Conservation (phyloP, 1,284 basidiomycete species). For the Sphaerobolus stellatus region DNA sequence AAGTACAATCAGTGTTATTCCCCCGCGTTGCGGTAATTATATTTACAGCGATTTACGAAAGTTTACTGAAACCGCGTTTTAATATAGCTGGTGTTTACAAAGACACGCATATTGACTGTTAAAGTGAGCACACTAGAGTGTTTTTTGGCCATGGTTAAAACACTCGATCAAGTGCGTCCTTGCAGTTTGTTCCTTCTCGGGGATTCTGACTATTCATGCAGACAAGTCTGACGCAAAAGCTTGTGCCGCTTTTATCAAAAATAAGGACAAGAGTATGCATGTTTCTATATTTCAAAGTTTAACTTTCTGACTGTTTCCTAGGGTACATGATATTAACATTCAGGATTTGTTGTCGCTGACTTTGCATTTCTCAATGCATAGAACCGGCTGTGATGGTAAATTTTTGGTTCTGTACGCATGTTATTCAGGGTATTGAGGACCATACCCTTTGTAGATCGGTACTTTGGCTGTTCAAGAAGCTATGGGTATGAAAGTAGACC, state of each 20-base stretch:
- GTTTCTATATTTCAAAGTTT: not conserved
- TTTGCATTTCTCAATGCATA: conserved; percentile 13
- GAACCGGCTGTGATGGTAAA: conserved; percentile 88
- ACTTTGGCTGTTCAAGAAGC: conserved; percentile 94
- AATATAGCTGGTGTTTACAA: conserved; percentile 79
- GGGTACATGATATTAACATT: conserved; percentile 4
- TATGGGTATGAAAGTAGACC: conserved; percentile 93
- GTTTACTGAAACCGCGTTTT: conserved; percentile 6
- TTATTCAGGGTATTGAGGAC: not conserved
- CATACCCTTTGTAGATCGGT: conserved; percentile 61
- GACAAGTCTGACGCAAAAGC: conserved; percentile 88
- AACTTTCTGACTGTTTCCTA: not conserved
- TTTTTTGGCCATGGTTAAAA: conserved; percentile 90
- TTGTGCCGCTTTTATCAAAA: conserved; percentile 90
- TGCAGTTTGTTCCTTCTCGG: not conserved
- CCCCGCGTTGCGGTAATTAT: conserved; percentile 77
- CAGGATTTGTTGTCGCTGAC: not conserved
- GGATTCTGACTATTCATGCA: conserved; percentile 23
- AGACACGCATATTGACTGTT: conserved; percentile 81
- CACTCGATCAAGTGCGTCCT: conserved; percentile 78
- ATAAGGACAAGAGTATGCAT: conserved; percentile 79
- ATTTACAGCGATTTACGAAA: not conserved
- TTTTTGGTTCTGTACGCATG: not conserved
- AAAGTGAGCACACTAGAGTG: conserved; percentile 89
- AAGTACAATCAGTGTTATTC: conserved; percentile 83